Conservation (phyloP, 805 yeast genomes). For the Komagataella pseudopastoris region DNA sequence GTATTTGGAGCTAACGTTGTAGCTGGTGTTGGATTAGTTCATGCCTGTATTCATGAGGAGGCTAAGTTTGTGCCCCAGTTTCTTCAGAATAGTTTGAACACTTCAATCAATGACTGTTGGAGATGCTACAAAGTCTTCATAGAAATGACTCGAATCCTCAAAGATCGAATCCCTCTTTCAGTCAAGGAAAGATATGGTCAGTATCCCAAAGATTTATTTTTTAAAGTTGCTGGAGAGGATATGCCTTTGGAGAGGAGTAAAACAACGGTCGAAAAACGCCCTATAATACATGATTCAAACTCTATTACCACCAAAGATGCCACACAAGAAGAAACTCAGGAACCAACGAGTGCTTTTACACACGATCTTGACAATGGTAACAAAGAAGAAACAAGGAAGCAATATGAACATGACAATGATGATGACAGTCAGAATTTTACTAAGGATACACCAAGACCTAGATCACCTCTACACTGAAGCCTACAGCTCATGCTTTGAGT, state of each 20-base stretch:
- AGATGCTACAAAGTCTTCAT: background rate
- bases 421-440: background rate
- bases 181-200: background rate
- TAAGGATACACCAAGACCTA: background rate
- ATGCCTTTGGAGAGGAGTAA: background rate
- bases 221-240: background rate
- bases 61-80: background rate
- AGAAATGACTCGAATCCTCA: background rate
- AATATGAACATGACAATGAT: no score
- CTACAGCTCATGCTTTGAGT: background rate
- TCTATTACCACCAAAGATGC: background rate
- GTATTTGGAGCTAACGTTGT: slow-evolving; percentile 11
- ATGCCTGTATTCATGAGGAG: slow-evolving; percentile 3
- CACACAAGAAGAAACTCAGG: background rate
- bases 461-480: background rate
- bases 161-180: background rate
- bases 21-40: slow-evolving; percentile 11
- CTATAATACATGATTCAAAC: background rate
- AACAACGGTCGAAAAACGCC: background rate
- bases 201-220: background rate
- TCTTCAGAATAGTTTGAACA: background rate
- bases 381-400: background rate
- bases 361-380: background rate
- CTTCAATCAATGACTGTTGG: background rate
- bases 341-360: no score